These are phyloP conservation scores for Narthecium ossifragum DNA, from an alignment of 106 monocot species.

Conservation along the genomic window DNA sequence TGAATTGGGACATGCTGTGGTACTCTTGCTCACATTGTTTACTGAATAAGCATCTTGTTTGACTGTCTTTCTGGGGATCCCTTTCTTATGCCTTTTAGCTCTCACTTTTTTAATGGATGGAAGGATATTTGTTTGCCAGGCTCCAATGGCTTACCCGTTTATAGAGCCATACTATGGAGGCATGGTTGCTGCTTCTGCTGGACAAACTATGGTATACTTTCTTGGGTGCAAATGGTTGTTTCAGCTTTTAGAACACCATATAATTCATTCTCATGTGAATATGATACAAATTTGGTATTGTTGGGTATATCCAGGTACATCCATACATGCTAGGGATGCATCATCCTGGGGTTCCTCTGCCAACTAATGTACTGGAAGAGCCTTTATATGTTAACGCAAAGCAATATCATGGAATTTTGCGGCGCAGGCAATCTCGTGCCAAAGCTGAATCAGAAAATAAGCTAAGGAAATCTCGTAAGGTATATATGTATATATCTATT, in stretches of 20 bases:
- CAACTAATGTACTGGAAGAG: constrained; percentile 52
- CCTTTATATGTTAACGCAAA: constrained; percentile 65
- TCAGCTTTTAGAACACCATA: background rate
- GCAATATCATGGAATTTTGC: constrained; percentile 59
- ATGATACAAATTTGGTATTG: background rate
- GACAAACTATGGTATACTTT: constrained; percentile 44
- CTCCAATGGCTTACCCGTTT: constrained; percentile 38
- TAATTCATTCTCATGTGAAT: background rate
- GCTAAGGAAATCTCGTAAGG: constrained; percentile 53
- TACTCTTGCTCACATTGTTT: too few relatives aligned
- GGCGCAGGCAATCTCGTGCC: constrained; percentile 58
- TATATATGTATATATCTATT: too few relatives aligned
- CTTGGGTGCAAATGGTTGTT: too few relatives aligned
- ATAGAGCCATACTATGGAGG: constrained; percentile 52
- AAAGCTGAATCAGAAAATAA: constrained; percentile 69
- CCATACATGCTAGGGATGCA: constrained; percentile 40
- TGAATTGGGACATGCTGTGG: too few relatives aligned
- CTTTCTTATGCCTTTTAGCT: too few relatives aligned
- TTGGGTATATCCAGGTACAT: constrained; percentile 37
- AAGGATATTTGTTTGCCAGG: too few relatives aligned
- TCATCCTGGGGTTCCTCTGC: constrained; percentile 42
- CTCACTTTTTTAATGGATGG: too few relatives aligned
- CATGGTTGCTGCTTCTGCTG: constrained; percentile 41
- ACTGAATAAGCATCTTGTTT: too few relatives aligned
- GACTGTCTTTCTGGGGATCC: too few relatives aligned